These are phyloP conservation scores for Cyberlindnera mrakii DNA, from an alignment of 805 yeast genomes.

Conservation along the genomic window DNA sequence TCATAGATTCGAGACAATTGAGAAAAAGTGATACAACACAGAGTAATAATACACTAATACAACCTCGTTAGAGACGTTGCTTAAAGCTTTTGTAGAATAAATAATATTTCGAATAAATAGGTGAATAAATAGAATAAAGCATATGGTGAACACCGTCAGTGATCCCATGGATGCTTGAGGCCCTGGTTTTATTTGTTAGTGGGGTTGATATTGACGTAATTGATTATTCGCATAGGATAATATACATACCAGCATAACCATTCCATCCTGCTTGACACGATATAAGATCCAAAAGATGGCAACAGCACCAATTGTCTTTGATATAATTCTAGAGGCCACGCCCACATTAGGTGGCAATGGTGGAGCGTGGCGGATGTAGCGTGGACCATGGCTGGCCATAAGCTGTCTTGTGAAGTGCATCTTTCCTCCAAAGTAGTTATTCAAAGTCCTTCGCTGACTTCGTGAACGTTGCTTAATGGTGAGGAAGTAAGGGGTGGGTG, in stretches of 20 bases:
- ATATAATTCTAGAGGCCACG: conserved; percentile 48
- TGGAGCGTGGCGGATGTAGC: conserved; percentile 44
- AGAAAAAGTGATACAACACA: conserved; percentile 8
- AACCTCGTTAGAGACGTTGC: no score
- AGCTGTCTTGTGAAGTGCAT: conserved; percentile 13
- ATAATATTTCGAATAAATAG: not conserved
- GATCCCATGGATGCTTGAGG: conserved; percentile 39
- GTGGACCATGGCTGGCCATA: conserved; percentile 15
- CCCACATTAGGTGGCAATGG: conserved; percentile 64
- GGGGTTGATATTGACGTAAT: not conserved
- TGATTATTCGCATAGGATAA: not conserved
- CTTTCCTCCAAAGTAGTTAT: not conserved
- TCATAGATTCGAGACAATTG: not conserved
- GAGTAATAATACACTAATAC: conserved; percentile 1
- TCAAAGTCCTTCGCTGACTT: not conserved
- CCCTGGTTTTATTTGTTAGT: conserved; percentile 19
- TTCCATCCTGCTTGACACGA: conserved; percentile 69
- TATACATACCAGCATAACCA: conserved; percentile 44
- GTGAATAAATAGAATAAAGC: conserved; percentile 3
- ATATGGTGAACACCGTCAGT: conserved; percentile 9
- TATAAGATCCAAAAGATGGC: conserved; percentile 89
- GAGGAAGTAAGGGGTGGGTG: not conserved
- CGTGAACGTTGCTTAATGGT: not conserved
- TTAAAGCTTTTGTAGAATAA: not conserved
- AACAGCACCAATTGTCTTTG: conserved; percentile 71